Evolutionary conservation across 2,329 filamentous ascomycete species (phyloP).

Genomic region (Pezicula radicicola): DNA sequence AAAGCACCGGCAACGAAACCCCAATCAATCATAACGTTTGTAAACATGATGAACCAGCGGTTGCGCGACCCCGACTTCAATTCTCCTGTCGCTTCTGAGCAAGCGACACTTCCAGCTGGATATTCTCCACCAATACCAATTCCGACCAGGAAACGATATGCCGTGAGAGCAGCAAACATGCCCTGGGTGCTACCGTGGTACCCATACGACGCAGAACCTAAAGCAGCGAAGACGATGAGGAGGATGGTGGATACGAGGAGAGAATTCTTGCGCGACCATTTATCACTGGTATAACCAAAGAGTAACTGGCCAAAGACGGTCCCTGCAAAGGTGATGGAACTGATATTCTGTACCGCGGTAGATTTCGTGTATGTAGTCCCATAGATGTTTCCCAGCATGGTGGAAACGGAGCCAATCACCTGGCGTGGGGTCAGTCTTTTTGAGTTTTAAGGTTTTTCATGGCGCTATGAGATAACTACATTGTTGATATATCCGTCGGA

Average conservation of each 20-base stretch:
- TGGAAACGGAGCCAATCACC: slow-evolving; percentile 87
- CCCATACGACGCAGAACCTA: slow-evolving; percentile 75
- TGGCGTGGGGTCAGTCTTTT: slow-evolving; percentile 25
- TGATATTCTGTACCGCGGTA: slow-evolving; percentile 68
- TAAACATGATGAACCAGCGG: slow-evolving; percentile 88
- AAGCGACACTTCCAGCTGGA: slow-evolving; percentile 78
- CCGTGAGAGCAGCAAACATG: slow-evolving; percentile 74
- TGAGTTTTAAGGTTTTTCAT: background rate
- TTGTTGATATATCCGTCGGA: slow-evolving; percentile 92
- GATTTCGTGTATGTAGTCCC: slow-evolving; percentile 65
- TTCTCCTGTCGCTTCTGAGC: slow-evolving; percentile 80
- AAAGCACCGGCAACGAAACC: slow-evolving; percentile 80
- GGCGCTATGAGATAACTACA: slow-evolving; percentile 40
- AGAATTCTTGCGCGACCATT: slow-evolving; percentile 80
- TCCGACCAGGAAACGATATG: slow-evolving; percentile 79
- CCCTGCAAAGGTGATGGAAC: slow-evolving; percentile 81
- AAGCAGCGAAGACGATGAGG: slow-evolving; percentile 78
- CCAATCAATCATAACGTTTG: slow-evolving; percentile 81
- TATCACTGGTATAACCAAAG: slow-evolving; percentile 79
- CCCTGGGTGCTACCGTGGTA: slow-evolving; percentile 65
- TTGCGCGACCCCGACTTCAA: slow-evolving; percentile 80
- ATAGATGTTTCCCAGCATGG: slow-evolving; percentile 69
- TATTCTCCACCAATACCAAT: slow-evolving; percentile 80
- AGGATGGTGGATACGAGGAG: slow-evolving; percentile 80
- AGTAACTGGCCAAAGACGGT: slow-evolving; percentile 79